Percentiles rank a stretch among this genome's conserved stretches.
Conservation (phyloP, 2,329 filamentous ascomycete species). For the Chaetomiaceae sp. region DNA sequence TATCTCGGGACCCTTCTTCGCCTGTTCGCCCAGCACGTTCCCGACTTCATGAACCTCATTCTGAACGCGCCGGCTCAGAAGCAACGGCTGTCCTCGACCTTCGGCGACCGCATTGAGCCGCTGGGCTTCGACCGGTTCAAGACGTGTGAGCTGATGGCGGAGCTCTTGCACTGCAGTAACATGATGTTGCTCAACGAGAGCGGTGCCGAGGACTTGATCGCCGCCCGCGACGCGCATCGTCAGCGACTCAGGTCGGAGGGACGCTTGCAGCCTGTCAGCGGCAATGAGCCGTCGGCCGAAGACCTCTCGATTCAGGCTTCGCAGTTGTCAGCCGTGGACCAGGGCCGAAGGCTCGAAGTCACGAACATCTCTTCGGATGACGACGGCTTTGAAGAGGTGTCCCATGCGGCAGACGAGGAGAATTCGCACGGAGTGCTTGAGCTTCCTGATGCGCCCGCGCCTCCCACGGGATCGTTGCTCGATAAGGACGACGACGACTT, state of each 20-base stretch:
- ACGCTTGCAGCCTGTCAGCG: conserved; percentile 53
- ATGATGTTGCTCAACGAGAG: conserved; percentile 93
- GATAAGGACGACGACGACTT: conserved; percentile 68
- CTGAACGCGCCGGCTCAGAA: conserved; percentile 71
- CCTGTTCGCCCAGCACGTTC: conserved; percentile 84
- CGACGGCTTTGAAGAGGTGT: conserved; percentile 91
- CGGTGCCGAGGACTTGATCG: conserved; percentile 84
- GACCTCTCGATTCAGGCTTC: conserved; percentile 57
- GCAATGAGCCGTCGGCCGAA: conserved; percentile 50
- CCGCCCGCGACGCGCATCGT: conserved; percentile 72
- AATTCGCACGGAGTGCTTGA: conserved; percentile 64
- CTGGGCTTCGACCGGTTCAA: conserved; percentile 98
- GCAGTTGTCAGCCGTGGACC: conserved; percentile 51
- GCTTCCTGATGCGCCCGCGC: conserved; percentile 35
- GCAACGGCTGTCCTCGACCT: conserved; percentile 76
- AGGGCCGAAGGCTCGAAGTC: conserved; percentile 67
- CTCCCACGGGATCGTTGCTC: conserved; percentile 36
- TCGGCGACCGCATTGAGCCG: conserved; percentile 86
- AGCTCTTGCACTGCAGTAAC: conserved; percentile 95
- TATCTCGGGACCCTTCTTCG: conserved; percentile 88
- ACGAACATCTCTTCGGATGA: conserved; percentile 74
- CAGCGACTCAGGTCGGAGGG: conserved; percentile 75
- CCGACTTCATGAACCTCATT: conserved; percentile 89
- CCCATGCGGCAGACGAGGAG: conserved; percentile 65
- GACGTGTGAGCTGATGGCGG: conserved; percentile 97